Base-by-base conservation (phyloP, 2,329 filamentous ascomycete genomes). In the Reticulascus tulasneorum region DNA sequence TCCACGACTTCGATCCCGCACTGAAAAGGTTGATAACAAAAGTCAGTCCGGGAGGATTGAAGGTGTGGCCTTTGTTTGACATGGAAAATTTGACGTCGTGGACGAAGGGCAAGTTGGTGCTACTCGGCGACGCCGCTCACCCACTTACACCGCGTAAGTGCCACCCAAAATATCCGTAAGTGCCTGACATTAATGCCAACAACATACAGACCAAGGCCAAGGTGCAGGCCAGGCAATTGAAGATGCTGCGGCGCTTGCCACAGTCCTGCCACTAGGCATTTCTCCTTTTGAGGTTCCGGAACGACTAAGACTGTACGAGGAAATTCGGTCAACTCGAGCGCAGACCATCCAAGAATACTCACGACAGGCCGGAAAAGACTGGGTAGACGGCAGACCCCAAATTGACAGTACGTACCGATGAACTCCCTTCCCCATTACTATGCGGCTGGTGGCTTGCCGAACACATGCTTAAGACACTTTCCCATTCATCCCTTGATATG, bases 111-210 rank as follows among this genome's bases (percentile, higher is more conserved):
- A 67, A 63, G 6, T 51, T 84, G 13, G 77, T 69, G 1, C 54
- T 84, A 0, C 54, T 86, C 1, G 82, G 82, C 0, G 82, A 86
- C 50, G 79, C 82, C 0, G 82, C 79, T 0, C 82, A 86, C 51
- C 79, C 82, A 0, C 84, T 85, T 48, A 60, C 79, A 1, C 82
- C 79, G 11, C 72, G 68, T 71, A 52, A 54, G 65, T 54, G 3
- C 12, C 5, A 20, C 5, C 10, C 3, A 3, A 2, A 6, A 8
- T 6, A 15, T 20, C 7, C 10, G 13, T 21, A 3, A 6, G 12
- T n/a, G n/a, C n/a, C n/a, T n/a, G n/a, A n/a, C n/a, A 11, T 12
- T 12, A 10, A 15, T 21, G 15, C 34, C 37, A 4, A 45, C 19
- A 28, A 9, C 3, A 16, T 9, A 9, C 21, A 58, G 55, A 58